Conservation (phyloP, 2,329 filamentous ascomycete genomes). For the Scedosporium boydii region DNA sequence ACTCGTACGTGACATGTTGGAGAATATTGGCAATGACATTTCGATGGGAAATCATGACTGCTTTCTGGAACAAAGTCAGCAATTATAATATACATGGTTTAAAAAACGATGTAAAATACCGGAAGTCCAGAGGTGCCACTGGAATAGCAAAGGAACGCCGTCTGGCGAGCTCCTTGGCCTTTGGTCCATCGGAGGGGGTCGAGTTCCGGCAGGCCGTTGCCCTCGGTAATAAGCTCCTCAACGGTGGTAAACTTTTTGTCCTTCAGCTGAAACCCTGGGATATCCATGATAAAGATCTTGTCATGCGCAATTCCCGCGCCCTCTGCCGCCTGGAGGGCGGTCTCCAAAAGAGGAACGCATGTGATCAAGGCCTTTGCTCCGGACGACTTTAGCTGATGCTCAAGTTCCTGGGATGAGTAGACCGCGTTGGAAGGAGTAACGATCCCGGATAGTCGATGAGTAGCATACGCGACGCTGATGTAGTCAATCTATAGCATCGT, state of each 20-base stretch:
- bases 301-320: slow-evolving; percentile 50
- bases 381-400: slow-evolving; percentile 56
- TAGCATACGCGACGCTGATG: slow-evolving; percentile 60
- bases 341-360: slow-evolving; percentile 52
- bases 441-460: slow-evolving; percentile 59
- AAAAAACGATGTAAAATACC: slow-evolving; percentile 24
- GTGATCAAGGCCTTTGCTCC: slow-evolving; percentile 61
- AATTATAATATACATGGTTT: not conserved
- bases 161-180: slow-evolving; percentile 52
- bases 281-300: slow-evolving; percentile 55
- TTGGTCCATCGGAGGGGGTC: slow-evolving; percentile 43
- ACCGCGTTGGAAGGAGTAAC: slow-evolving; percentile 61
- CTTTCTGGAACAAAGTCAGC: slow-evolving; percentile 44
- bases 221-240: slow-evolving; percentile 51
- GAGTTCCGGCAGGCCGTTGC: slow-evolving; percentile 37
- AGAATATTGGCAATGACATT: slow-evolving; percentile 67
- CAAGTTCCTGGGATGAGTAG: slow-evolving; percentile 56
- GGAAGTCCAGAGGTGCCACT: slow-evolving; percentile 66
- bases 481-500: slow-evolving; percentile 54
- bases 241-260: slow-evolving; percentile 47
- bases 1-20: slow-evolving; percentile 42
- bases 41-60: slow-evolving; percentile 66
- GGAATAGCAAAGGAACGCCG: slow-evolving; percentile 64
- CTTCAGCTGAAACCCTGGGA: slow-evolving; percentile 38
- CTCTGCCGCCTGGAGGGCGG: slow-evolving; percentile 51